A percentile compares a stretch with the other conserved stretches of the same genome.
Evolutionary conservation across 192 early-diverging fungal genomes (phyloP).

Genomic region (Backusella sp.): DNA sequence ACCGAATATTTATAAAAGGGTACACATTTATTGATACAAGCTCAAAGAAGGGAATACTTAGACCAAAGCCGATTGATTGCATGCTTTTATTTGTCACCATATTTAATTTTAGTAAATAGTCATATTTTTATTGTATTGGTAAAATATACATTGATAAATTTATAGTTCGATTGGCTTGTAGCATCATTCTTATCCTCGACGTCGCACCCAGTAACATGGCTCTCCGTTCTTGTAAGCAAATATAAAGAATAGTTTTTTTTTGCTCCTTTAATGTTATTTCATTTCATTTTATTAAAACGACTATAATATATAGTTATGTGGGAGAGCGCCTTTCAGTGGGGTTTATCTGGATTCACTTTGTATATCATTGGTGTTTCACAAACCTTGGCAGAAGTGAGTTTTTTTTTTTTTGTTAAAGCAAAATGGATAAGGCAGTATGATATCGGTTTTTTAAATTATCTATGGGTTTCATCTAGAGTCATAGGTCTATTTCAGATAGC

Average conservation of each 20-base stretch:
- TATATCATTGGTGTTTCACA: conserved; percentile 29
- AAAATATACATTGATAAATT: neutral
- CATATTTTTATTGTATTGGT: conserved; percentile 9
- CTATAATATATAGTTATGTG: conserved; percentile 8
- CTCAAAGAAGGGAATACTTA: neutral
- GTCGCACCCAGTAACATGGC: conserved; percentile 16
- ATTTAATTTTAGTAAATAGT: neutral
- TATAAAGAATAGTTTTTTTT: no score
- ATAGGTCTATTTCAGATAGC: conserved; percentile 16
- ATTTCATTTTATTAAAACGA: no score
- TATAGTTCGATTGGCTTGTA: conserved; percentile 16
- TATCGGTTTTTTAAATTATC: no score
- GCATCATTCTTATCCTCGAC: conserved; percentile 18
- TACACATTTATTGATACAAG: neutral
- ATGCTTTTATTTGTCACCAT: neutral
- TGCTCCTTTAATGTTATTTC: no score
- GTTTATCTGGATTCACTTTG: conserved; percentile 21
- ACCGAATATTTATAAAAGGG: conserved; percentile 1
- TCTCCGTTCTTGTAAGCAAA: conserved; percentile 19
- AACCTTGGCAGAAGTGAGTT: conserved; percentile 24
- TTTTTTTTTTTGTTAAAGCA: no score
- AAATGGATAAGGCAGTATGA: no score
- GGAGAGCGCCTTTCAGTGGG: conserved; percentile 24
- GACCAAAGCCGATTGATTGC: neutral
- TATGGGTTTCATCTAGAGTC: no score